phyloP scores from a whole-genome alignment of 805 yeast species.

The Candida sakaeoensis region DNA sequence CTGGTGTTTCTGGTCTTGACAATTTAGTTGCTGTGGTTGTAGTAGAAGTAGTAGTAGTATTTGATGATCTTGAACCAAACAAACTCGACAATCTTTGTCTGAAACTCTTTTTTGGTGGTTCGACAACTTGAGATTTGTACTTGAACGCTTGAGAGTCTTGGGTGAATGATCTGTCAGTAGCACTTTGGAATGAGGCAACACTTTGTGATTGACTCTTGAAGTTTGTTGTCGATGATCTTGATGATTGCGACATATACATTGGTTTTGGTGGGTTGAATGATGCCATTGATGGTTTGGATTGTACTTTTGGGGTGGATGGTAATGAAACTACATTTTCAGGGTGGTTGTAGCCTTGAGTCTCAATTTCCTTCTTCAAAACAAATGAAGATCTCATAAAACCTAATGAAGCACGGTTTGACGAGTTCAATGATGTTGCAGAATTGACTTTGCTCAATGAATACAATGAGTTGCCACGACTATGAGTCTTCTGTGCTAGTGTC shows the following conservation, averaged over 20 bases:
- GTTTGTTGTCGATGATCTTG: neutral
- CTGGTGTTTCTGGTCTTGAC: slow-evolving; percentile 1
- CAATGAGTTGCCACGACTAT: slow-evolving; percentile 8
- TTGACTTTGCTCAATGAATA: neutral
- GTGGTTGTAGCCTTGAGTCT: slow-evolving; percentile 25
- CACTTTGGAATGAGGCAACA: slow-evolving; percentile 9
- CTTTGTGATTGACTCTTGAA: slow-evolving; percentile 1
- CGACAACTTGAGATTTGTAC: slow-evolving; percentile 5
- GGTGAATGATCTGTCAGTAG: slow-evolving; percentile 22
- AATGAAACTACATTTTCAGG: slow-evolving; percentile 28
- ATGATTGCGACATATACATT: slow-evolving; percentile 1
- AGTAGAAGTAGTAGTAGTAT: neutral
- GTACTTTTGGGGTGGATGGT: slow-evolving; percentile 1
- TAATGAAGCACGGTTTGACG: slow-evolving; percentile 28
- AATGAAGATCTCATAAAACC: slow-evolving; percentile 44
- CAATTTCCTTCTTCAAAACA: slow-evolving; percentile 40
- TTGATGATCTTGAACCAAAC: slow-evolving; percentile 4
- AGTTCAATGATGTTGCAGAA: neutral
- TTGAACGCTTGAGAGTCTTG: slow-evolving; percentile 9
- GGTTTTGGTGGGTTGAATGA: slow-evolving; percentile 4
- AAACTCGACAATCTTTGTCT: slow-evolving; percentile 6
- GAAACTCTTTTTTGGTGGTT: slow-evolving; percentile 6
- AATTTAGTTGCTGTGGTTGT: slow-evolving; percentile 1
- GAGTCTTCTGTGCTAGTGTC: no score
- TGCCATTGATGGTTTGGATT: slow-evolving; percentile 2